Evolutionary conservation across 768 basidiomycete species (phyloP), one percentile per base, ranked within the genome.

Genomic region (Coprinopsis strossmayeri): DNA sequence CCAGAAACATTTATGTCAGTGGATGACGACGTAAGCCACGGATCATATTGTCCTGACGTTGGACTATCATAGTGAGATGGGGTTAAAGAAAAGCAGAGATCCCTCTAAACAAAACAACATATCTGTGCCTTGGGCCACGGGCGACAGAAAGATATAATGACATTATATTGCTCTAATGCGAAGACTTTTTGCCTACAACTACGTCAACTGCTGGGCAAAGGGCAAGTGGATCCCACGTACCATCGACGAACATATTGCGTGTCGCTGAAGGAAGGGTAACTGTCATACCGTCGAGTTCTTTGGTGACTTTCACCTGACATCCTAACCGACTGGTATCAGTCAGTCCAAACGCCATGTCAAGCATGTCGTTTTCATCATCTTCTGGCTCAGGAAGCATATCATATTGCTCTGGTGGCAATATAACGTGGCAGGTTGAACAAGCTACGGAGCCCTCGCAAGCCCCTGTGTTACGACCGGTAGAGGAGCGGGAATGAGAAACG

Each of bases 341-440:
- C 45, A 98, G 73, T 0, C 91, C 96, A 58, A 97, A 98, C 2
- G 95, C 95, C 77, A 98, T 90, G 64, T 97, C 95, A 32, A 99
- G 78, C 91, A 94, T 93, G 58, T 92, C 94, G 59, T 97, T 99
- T 69, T 99, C 95, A 61, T 99, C 95, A 55, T 98, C 95, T 48
- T 88, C 88, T 3, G 95, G 94, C 60, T 98, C 95, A 1, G 90
- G 86, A 2, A 98, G 76, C 40, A 77, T 63, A 64, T 97, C 90
- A 62, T 93, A 97, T 52, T 83, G 74, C 59, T 92, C 83, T 18
- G 77, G 77, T 21, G 82, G 72, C 46, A 94, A 73, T 50, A 99
- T 91, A 48, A 98, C 80, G 63, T 99, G 95, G 64, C 95, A 99
- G 18, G 95, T 99, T 12, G 95, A 97, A 62, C 95, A 99, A 13